A percentile compares a stretch with the other conserved stretches of the same genome.
phyloP scores from a whole-genome alignment of 2,329 filamentous ascomycete genomes.

The Tolypocladium tropicale region DNA sequence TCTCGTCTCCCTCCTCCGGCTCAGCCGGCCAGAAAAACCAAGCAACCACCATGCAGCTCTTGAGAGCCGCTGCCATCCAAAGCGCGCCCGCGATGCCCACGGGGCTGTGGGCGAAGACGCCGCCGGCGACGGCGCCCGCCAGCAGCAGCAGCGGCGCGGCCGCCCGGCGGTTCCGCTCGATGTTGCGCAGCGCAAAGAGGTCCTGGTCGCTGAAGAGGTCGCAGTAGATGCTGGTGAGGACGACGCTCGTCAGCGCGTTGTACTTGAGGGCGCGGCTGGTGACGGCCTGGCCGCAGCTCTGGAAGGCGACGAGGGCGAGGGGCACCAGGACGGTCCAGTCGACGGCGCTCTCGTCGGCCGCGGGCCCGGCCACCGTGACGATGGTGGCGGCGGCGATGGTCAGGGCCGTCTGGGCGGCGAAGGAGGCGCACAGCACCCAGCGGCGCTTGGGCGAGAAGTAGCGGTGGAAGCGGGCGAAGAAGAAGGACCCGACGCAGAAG shows the following conservation, averaged over 20 bases:
- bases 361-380: slow-evolving; percentile 34
- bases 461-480: slow-evolving; percentile 61
- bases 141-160: slow-evolving; percentile 39
- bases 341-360: slow-evolving; percentile 30
- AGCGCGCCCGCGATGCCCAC: slow-evolving; percentile 42
- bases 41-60: slow-evolving; percentile 41
- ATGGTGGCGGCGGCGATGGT: slow-evolving; percentile 42
- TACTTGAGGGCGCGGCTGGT: slow-evolving; percentile 59
- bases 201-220: slow-evolving; percentile 61
- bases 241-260: slow-evolving; percentile 64
- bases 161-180: slow-evolving; percentile 39
- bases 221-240: slow-evolving; percentile 73
- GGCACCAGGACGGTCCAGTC: slow-evolving; percentile 54
- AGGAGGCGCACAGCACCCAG: slow-evolving; percentile 54
- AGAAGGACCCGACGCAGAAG: slow-evolving; percentile 64
- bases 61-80: slow-evolving; percentile 50
- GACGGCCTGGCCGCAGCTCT: slow-evolving; percentile 71
- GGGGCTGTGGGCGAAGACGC: slow-evolving; percentile 34
- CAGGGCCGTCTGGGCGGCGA: slow-evolving; percentile 39
- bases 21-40: slow-evolving; percentile 54
- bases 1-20: slow-evolving; percentile 17
- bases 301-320: slow-evolving; percentile 61
- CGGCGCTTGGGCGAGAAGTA: slow-evolving; percentile 48
- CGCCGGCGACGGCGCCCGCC: slow-evolving; percentile 38
- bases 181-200: slow-evolving; percentile 33